Evolutionary conservation across 129 eudicot species (phyloP).

Genomic region (Artemisia annua): DNA sequence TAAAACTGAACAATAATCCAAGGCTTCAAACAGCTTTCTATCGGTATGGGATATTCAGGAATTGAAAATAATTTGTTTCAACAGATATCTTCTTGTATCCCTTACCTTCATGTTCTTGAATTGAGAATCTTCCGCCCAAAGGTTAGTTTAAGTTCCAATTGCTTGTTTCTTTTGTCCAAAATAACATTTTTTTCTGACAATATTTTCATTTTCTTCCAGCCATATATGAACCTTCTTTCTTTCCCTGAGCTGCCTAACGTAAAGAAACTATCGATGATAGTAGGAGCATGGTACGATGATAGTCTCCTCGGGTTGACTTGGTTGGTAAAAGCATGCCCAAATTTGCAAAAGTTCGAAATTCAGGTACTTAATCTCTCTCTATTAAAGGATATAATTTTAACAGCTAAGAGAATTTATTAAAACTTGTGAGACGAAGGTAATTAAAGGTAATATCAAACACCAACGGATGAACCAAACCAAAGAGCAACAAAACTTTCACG

Average conservation of each 20-base stretch:
- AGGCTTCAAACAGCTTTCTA: constrained; percentile 32
- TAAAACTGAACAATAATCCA: constrained; percentile 38
- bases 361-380: constrained; percentile 35
- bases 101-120: constrained; percentile 37
- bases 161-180: not conserved
- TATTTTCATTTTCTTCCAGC: not conserved
- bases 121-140: constrained; percentile 36
- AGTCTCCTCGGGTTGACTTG: constrained; percentile 36
- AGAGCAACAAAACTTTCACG: no score
- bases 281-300: constrained; percentile 44
- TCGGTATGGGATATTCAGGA: constrained; percentile 31
- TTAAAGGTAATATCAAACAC: no score
- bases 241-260: constrained; percentile 39
- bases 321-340: constrained; percentile 36
- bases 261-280: constrained; percentile 34
- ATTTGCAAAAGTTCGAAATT: constrained; percentile 36
- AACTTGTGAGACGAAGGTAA: no score
- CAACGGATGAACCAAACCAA: no score
- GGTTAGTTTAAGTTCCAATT: constrained; percentile 22
- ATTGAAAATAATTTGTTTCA: constrained; percentile 38
- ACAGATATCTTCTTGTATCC: constrained; percentile 36
- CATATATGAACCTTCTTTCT: constrained; percentile 11
- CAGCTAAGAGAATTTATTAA: constrained; percentile 5
- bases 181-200: not conserved
- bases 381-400: not conserved